These are phyloP conservation scores for Neurospora discreta DNA, from an alignment of 495 filamentous ascomycete species.

Conservation along the genomic window DNA sequence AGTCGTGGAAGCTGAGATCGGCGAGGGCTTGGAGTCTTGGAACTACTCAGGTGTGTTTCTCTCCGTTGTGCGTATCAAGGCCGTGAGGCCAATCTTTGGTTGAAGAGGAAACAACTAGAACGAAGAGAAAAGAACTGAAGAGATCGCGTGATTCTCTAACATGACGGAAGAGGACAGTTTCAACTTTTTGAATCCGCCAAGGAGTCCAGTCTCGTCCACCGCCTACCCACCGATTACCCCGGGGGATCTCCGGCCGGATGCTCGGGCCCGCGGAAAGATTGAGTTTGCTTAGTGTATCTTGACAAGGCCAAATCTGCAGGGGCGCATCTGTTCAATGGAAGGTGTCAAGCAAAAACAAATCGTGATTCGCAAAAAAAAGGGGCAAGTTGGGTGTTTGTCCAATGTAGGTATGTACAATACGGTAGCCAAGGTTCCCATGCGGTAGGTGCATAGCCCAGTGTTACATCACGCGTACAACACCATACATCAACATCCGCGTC, in stretches of 20 bases:
- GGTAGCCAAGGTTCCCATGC: background rate
- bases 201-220: background rate
- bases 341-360: background rate
- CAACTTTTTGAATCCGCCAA: background rate
- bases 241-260: background rate
- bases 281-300: background rate
- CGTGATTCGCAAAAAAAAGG: background rate
- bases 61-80: background rate
- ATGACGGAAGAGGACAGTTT: background rate
- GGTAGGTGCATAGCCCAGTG: background rate
- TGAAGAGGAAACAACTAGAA: background rate
- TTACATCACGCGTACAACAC: background rate
- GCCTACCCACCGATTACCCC: background rate
- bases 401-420: background rate
- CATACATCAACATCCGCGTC: background rate
- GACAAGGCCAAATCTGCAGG: background rate
- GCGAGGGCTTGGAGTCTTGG: background rate
- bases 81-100: background rate
- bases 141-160: background rate
- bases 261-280: background rate
- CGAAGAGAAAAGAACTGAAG: background rate
- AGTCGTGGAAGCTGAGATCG: background rate
- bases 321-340: background rate
- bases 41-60: background rate
- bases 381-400: background rate